Conservation (phyloP, 2,329 filamentous ascomycete species). For the Ceratocystis colombiana region DNA sequence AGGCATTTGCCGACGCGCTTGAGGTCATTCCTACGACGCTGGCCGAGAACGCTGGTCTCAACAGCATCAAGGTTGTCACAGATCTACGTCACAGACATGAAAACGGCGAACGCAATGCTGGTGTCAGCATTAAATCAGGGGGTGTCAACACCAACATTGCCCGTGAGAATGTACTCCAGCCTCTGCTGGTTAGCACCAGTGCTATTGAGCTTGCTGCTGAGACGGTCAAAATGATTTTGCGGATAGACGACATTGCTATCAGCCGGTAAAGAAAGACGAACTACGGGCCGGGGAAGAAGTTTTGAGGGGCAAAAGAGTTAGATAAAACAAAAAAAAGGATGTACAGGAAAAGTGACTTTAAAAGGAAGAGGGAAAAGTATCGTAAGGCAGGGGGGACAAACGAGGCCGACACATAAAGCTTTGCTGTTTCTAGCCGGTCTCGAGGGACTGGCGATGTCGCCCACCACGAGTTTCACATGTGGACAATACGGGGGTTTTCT, state of each 20-base stretch:
- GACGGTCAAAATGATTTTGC: conserved; percentile 88
- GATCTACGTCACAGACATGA: conserved; percentile 90
- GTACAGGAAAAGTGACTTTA: not conserved
- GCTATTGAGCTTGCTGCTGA: conserved; percentile 94
- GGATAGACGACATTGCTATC: conserved; percentile 57
- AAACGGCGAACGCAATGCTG: conserved; percentile 88
- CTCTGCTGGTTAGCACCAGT: conserved; percentile 90
- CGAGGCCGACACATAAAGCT: too few species aligned
- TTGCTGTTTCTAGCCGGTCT: too few species aligned
- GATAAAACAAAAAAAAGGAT: conserved; percentile 10
- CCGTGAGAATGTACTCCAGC: conserved; percentile 94
- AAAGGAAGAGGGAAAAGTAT: not conserved
- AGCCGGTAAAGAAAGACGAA: conserved; percentile 40
- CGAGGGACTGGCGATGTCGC: too few species aligned
- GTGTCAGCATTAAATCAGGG: conserved; percentile 95
- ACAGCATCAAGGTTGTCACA: conserved; percentile 97
- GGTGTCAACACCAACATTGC: conserved; percentile 95
- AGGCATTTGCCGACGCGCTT: conserved; percentile 94
- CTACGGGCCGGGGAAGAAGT: not conserved
- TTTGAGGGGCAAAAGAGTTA: not conserved
- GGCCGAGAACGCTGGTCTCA: conserved; percentile 92
- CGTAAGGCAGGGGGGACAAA: too few species aligned
- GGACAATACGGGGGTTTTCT: too few species aligned
- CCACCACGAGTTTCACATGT: too few species aligned
- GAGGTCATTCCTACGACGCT: conserved; percentile 95